phyloP scores from a whole-genome alignment of 805 yeast species.

The Candida sithepensis region DNA sequence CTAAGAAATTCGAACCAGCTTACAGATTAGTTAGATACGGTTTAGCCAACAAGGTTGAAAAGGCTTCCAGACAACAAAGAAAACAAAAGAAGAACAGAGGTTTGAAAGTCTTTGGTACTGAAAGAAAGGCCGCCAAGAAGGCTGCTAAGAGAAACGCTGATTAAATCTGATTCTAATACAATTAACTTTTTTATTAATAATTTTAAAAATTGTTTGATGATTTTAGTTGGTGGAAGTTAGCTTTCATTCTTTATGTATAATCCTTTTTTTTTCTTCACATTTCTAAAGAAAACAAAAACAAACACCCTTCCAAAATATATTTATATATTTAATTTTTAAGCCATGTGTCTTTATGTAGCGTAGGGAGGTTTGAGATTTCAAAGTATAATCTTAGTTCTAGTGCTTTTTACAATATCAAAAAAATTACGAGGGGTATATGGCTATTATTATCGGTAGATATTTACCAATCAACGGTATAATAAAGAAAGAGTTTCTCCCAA shows the following conservation, averaged over 20 bases:
- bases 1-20: slow-evolving; percentile 97
- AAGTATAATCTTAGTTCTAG: too few species aligned
- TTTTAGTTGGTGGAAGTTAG: not conserved
- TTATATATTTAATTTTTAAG: not conserved
- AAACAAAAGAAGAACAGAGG: slow-evolving; percentile 99
- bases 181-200: not conserved
- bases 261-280: not conserved
- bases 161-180: slow-evolving; percentile 33
- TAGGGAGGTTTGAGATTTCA: too few species aligned
- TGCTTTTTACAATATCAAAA: too few species aligned
- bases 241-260: not conserved
- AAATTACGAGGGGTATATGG: not conserved
- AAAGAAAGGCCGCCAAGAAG: slow-evolving; percentile 88
- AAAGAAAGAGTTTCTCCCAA: not conserved
- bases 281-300: not conserved
- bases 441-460: not conserved
- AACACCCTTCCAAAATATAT: not conserved
- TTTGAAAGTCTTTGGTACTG: slow-evolving; percentile 98
- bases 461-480: not conserved
- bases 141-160: slow-evolving; percentile 89
- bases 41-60: slow-evolving; percentile 92
- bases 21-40: slow-evolving; percentile 99
- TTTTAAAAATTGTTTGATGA: not conserved
- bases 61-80: slow-evolving; percentile 99
- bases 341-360: not conserved